These are phyloP conservation scores for Kluyveromyces lactis DNA, from an alignment of 805 yeast species.

Conservation along the genomic window DNA sequence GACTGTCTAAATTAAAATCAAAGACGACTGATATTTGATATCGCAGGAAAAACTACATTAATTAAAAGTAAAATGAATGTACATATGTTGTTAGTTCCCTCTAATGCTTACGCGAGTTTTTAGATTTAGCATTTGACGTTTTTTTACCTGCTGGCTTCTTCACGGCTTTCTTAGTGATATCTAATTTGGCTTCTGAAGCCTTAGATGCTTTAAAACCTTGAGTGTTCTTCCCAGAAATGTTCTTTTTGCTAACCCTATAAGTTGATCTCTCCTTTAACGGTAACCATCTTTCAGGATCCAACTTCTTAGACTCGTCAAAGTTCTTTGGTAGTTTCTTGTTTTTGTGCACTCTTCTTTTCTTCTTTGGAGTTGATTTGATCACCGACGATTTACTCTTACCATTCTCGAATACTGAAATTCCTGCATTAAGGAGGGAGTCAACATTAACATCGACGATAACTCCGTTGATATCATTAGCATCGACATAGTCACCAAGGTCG, in stretches of 20 bases:
- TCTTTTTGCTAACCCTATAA: conserved; percentile 66
- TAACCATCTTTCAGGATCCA: conserved; percentile 83
- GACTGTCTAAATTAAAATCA: too few relatives aligned
- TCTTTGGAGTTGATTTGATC: conserved; percentile 5
- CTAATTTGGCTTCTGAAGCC: conserved; percentile 25
- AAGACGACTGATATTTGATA: too few relatives aligned
- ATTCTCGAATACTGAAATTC: conserved; percentile 16
- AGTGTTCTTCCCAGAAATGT: conserved; percentile 37
- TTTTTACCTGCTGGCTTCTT: conserved; percentile 10
- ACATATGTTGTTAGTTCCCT: too few relatives aligned
- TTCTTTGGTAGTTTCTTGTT: conserved; percentile 32
- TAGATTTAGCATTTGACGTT: neutral
- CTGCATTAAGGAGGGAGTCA: conserved; percentile 13
- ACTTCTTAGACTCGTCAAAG: conserved; percentile 32
- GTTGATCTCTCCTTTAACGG: conserved; percentile 79
- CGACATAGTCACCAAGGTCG: conserved; percentile 1
- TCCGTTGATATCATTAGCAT: conserved; percentile 10
- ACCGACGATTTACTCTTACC: neutral
- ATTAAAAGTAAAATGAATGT: too few relatives aligned
- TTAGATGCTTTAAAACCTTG: conserved; percentile 51
- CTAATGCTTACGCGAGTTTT: neutral
- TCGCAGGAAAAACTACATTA: too few relatives aligned
- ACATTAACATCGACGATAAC: conserved; percentile 19
- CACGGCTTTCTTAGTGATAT: conserved; percentile 19
- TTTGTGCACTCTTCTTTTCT: conserved; percentile 29